Base-by-base conservation (phyloP, 1,284 basidiomycete species). In the Peniophora sp. region DNA sequence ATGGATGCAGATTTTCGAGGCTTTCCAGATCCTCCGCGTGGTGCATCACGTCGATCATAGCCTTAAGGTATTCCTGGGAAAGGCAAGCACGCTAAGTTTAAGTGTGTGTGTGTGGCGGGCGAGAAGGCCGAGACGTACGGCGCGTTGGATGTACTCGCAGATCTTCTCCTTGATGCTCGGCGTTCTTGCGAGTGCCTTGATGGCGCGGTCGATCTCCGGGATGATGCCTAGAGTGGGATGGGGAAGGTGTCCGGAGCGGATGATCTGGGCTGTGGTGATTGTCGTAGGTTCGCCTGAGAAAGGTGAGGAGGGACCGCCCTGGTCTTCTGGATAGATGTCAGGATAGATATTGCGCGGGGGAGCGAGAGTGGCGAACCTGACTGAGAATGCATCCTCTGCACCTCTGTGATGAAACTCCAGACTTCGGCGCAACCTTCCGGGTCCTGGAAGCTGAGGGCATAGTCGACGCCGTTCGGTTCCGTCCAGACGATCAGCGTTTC, bases 401-500 rank as follows among this genome's bases (percentile, higher is more conserved):
- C 93, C 60, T 97, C 92, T 56, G 82, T 75, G 60, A 99, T 93
- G 67, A 99, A 99, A 60, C 88, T 88, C 96, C 96, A 99, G 47
- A 99, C 91, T 71, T 98, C 96, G 45, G 86, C 78, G 62, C 96
- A 99, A 32, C 96, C 97, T 55, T 96, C 91, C 0, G 92, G 81
- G 62, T 98, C 96, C 64, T 98, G 96, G 62, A 99, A 99, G 58
- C 93, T 97, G 47, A 99, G 75, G 2, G 97, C 97, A 67, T 97
- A 95, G 68, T 99, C 96, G 22, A 88, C 83, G 22, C 93, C 92
- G 57, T 93, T 87, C 0, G 90, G 91, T 65, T 98, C 96, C 1
- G 96, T 99, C 96, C 96, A 99, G 12, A 99, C 96, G 56, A 99
- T 97, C 44, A 99, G 78, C 1, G 97, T 99, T 58, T 98, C 96